These are phyloP conservation scores for Globisporangium viniferum DNA, from an alignment of 352 stramenopile species.

Conservation along the genomic window DNA sequence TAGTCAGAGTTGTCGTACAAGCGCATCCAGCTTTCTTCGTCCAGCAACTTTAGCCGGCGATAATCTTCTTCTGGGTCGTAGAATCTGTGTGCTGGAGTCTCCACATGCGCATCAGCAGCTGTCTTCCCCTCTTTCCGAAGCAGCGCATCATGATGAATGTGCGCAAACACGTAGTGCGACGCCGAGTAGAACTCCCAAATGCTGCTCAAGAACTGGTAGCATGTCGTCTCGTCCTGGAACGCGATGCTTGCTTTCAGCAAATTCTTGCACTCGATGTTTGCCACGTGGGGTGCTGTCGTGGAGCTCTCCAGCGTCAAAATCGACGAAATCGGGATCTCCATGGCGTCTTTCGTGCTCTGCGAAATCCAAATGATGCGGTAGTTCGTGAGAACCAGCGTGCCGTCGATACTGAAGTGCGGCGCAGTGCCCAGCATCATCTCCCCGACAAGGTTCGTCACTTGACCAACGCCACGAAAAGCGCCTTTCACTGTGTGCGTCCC, in stretches of 20 bases:
- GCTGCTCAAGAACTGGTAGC: conserved; percentile 68
- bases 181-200: conserved; percentile 71
- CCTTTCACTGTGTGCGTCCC: conserved; percentile 86
- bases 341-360: conserved; percentile 67
- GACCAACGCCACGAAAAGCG: conserved; percentile 77
- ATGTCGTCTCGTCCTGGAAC: conserved; percentile 80
- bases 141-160: conserved; percentile 70
- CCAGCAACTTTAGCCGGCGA: conserved; percentile 69
- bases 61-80: conserved; percentile 84
- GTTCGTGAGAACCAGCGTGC: conserved; percentile 77
- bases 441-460: conserved; percentile 84
- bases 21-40: conserved; percentile 79
- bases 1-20: conserved; percentile 88
- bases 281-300: conserved; percentile 75
- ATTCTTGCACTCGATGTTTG: conserved; percentile 84
- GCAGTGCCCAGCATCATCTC: conserved; percentile 85
- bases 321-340: conserved; percentile 80
- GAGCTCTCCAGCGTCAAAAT: conserved; percentile 79
- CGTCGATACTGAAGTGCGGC: conserved; percentile 86
- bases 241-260: conserved; percentile 75
- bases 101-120: conserved; percentile 20
- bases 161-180: conserved; percentile 71
- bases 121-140: conserved; percentile 36
- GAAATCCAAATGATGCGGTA: conserved; percentile 87
- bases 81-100: conserved; percentile 50